Percentiles rank a stretch among this genome's conserved stretches.
These are phyloP conservation scores for Curvularia verruculosa DNA, from an alignment of 2,329 filamentous ascomycete genomes.

Conservation along the genomic window DNA sequence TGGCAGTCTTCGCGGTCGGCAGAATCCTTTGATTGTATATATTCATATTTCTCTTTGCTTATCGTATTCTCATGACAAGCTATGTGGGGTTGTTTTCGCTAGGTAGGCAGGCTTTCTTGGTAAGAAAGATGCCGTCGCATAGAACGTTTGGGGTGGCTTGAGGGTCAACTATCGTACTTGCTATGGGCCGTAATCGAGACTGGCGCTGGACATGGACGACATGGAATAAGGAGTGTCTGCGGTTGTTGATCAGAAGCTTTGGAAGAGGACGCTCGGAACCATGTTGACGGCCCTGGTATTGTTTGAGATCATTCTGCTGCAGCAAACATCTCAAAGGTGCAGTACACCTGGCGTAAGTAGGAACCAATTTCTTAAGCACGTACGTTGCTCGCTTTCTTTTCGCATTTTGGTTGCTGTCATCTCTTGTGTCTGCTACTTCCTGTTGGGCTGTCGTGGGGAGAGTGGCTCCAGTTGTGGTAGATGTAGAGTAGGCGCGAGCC, in stretches of 20 bases:
- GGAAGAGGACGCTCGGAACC: background rate
- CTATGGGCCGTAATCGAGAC: background rate
- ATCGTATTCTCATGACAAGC: constrained; percentile 31
- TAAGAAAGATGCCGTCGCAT: background rate
- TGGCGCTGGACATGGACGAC: background rate
- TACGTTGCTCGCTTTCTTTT: constrained; percentile 20
- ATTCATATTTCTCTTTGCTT: constrained; percentile 17
- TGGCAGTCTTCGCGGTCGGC: constrained; percentile 2
- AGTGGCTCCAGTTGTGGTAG: constrained; percentile 8
- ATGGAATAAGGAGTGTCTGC: background rate
- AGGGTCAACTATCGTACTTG: background rate
- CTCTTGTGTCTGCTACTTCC: constrained; percentile 12
- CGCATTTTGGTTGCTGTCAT: constrained; percentile 13
- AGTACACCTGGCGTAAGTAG: constrained; percentile 18
- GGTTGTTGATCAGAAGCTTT: background rate
- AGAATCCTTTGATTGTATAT: constrained; percentile 21
- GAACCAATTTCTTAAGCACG: constrained; percentile 11
- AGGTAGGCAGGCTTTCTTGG: background rate
- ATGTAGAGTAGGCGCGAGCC: constrained; percentile 14
- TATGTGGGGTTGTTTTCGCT: constrained; percentile 18
- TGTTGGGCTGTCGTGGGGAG: constrained; percentile 6
- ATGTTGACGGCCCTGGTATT: constrained; percentile 5
- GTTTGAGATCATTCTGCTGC: background rate
- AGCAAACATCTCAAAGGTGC: background rate
- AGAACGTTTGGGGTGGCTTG: constrained; percentile 2